Evolutionary conservation across 1,284 basidiomycete genomes (phyloP).

Genomic region (Polyporus tsugae): DNA sequence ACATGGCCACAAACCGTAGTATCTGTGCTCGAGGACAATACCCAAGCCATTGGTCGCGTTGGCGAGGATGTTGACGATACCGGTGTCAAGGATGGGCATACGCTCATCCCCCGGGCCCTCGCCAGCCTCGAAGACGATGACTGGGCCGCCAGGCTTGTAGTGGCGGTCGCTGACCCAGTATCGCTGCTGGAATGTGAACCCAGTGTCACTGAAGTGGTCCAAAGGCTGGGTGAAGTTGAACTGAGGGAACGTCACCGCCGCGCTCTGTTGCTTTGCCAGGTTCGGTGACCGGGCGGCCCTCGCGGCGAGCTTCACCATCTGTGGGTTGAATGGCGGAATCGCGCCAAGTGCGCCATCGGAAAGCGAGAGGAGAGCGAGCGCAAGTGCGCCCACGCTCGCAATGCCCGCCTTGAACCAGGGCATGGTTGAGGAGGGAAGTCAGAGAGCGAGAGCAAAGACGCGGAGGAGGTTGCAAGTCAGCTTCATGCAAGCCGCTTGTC

Average conservation of each 20-base stretch:
- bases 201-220: constrained; percentile 74
- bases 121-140: constrained; percentile 86
- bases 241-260: constrained; percentile 52
- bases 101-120: constrained; percentile 83
- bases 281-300: not conserved
- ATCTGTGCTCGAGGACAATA: constrained; percentile 85
- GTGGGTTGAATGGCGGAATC: constrained; percentile 19
- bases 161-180: constrained; percentile 93
- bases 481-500: not conserved
- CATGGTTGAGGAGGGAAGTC: not conserved
- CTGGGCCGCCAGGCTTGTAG: constrained; percentile 81
- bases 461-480: not conserved
- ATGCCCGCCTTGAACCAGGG: not conserved
- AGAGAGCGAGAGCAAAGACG: too few species aligned
- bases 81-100: constrained; percentile 78
- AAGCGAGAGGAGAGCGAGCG: constrained; percentile 11
- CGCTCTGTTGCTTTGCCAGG: constrained; percentile 18
- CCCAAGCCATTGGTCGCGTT: constrained; percentile 86
- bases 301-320: constrained; percentile 21
- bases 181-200: constrained; percentile 71
- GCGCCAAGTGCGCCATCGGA: constrained; percentile 2
- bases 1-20: constrained; percentile 23
- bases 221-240: constrained; percentile 86
- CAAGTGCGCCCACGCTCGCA: not conserved
- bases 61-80: constrained; percentile 87